These are phyloP conservation scores for Yamadazyma aaseri DNA, from an alignment of 1,139 yeast genomes.

Conservation along the genomic window DNA sequence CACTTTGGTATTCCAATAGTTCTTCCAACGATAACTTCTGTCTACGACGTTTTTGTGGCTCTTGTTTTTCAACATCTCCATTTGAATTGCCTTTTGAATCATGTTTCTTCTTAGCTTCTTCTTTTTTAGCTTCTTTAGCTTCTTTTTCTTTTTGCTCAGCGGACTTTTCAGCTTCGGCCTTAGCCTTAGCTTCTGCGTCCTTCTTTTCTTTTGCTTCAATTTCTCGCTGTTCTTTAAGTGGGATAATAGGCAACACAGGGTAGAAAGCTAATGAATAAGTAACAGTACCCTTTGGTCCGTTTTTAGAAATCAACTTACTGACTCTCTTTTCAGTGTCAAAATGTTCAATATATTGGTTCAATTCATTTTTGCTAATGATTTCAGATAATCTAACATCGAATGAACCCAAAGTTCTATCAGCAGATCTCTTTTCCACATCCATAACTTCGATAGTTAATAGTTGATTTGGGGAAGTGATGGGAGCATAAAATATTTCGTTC, in stretches of 20 bases:
- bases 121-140: conserved; percentile 17
- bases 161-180: conserved; percentile 27
- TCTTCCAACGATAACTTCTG: conserved; percentile 63
- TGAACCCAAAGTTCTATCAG: conserved; percentile 85
- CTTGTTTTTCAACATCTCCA: conserved; percentile 33
- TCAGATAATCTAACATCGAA: conserved; percentile 68
- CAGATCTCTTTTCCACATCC: conserved; percentile 78
- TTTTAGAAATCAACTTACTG: conserved; percentile 63
- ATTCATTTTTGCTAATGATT: conserved; percentile 65
- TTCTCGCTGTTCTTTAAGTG: conserved; percentile 68
- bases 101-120: conserved; percentile 21
- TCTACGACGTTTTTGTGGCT: conserved; percentile 42
- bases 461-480: conserved; percentile 80
- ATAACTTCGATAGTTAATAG: conserved; percentile 80
- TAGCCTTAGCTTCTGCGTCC: conserved; percentile 32
- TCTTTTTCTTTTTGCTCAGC: conserved; percentile 27
- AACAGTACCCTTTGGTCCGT: conserved; percentile 79
- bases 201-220: conserved; percentile 39
- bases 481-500: conserved; percentile 79
- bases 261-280: conserved; percentile 75
- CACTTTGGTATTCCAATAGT: conserved; percentile 61
- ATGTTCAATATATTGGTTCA: conserved; percentile 63
- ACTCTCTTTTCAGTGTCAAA: conserved; percentile 56
- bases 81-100: conserved; percentile 15
- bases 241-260: conserved; percentile 75